phyloP scores from a whole-genome alignment of 2,329 filamentous ascomycete species.

The Eutypa lata region DNA sequence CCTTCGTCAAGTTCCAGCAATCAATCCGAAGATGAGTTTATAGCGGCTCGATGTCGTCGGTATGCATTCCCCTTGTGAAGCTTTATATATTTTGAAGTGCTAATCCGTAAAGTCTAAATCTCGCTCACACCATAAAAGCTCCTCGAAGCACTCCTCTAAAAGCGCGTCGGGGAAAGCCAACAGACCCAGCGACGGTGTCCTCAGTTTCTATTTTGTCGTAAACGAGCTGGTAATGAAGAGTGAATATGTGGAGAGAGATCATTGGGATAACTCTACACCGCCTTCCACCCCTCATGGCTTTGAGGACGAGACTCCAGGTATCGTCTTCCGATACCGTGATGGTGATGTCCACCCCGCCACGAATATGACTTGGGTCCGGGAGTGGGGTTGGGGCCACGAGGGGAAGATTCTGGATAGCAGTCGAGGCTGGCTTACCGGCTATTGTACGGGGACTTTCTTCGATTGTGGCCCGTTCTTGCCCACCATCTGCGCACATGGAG shows the following conservation, averaged over 20 bases:
- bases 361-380: neutral
- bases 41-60: neutral
- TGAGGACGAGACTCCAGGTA: neutral
- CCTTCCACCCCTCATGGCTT: neutral
- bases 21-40: neutral
- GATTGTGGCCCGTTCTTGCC: conserved; percentile 13
- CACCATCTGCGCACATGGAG: conserved; percentile 7
- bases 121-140: neutral
- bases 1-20: too few species aligned
- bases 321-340: conserved; percentile 1
- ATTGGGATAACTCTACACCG: neutral
- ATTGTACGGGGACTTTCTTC: conserved; percentile 11
- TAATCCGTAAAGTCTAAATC: neutral
- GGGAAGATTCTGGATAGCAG: too few species aligned
- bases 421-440: neutral
- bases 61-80: too few species aligned
- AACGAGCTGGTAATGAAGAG: neutral
- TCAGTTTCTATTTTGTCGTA: neutral
- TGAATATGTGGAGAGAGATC: neutral
- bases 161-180: neutral
- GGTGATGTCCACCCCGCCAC: neutral
- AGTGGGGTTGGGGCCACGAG: neutral
- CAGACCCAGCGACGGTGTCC: neutral
- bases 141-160: neutral
- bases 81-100: too few species aligned